A percentile compares a stretch with the other conserved stretches of the same genome.
Evolutionary conservation across 345 rosid genomes (phyloP).

Genomic region (Carallia brachiata): DNA sequence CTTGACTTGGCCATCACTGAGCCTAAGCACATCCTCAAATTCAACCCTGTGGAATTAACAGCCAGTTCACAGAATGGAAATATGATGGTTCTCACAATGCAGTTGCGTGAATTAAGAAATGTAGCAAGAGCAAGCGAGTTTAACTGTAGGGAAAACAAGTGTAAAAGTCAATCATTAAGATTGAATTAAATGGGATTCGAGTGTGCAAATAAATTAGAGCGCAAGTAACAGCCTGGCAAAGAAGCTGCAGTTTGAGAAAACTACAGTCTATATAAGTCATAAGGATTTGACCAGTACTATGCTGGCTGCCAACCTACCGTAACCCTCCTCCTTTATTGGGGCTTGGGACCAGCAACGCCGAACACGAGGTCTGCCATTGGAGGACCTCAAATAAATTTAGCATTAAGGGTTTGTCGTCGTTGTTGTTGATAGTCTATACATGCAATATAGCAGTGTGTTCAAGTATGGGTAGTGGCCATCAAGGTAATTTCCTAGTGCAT

Average conservation of each 20-base stretch:
- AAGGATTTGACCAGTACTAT: no score
- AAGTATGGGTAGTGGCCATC: neutral
- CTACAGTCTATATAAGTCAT: neutral
- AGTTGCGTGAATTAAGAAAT: neutral
- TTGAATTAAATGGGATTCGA: neutral
- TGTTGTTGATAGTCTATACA: no score
- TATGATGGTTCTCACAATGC: neutral
- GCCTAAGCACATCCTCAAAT: slow-evolving; percentile 88
- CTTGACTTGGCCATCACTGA: slow-evolving; percentile 93
- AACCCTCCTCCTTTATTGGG: no score
- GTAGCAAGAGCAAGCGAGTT: neutral
- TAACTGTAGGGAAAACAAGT: neutral
- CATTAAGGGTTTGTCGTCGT: no score
- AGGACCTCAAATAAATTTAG: no score
- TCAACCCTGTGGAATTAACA: slow-evolving; percentile 52
- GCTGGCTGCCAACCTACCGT: no score
- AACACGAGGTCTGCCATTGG: no score
- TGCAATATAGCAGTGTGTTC: neutral
- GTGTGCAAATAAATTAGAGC: neutral
- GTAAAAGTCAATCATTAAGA: neutral
- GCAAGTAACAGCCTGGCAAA: neutral
- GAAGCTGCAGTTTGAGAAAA: neutral
- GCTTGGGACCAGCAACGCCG: no score
- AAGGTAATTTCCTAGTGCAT: neutral
- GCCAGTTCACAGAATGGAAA: slow-evolving; percentile 13